These are phyloP conservation scores for Dacryopinax primogenitus DNA, from an alignment of 768 basidiomycete species.

Conservation along the genomic window DNA sequence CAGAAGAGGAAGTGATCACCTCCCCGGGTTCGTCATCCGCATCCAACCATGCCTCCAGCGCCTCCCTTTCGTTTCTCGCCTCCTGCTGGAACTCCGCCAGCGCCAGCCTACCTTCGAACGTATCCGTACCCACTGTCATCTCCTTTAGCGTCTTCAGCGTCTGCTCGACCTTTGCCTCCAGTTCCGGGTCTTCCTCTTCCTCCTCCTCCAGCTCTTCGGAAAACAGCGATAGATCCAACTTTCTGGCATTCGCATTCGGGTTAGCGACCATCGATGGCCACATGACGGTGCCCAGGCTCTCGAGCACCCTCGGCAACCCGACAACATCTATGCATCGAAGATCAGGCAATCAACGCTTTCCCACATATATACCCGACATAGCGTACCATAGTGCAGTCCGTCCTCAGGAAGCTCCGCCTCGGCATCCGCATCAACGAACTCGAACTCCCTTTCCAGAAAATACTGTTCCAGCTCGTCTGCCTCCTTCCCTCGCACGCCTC, in stretches of 20 bases:
- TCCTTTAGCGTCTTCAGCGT: neutral
- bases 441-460: neutral
- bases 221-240: conserved; percentile 26
- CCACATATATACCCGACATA: too few relatives aligned
- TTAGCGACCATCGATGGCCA: conserved; percentile 64
- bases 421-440: neutral
- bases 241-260: conserved; percentile 22
- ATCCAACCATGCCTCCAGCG: conserved; percentile 50
- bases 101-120: conserved; percentile 11
- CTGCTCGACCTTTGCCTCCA: conserved; percentile 12
- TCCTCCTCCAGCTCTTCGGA: conserved; percentile 24
- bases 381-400: conserved; percentile 51
- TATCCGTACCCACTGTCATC: conserved; percentile 5
- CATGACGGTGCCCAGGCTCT: conserved; percentile 76
- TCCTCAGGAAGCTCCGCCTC: conserved; percentile 37
- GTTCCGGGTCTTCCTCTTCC: conserved; percentile 21
- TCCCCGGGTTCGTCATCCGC: conserved; percentile 30
- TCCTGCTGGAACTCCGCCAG: neutral
- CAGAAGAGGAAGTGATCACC: neutral
- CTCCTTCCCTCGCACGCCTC: neutral
- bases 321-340: conserved; percentile 12
- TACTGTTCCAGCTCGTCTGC: neutral
- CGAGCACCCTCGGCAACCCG: conserved; percentile 54
- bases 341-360: too few relatives aligned
- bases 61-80: conserved; percentile 36